Percentiles rank a stretch among this genome's conserved stretches.
Evolutionary conservation across 1,284 basidiomycete species (phyloP).

Genomic region (Pterulicium gracile): DNA sequence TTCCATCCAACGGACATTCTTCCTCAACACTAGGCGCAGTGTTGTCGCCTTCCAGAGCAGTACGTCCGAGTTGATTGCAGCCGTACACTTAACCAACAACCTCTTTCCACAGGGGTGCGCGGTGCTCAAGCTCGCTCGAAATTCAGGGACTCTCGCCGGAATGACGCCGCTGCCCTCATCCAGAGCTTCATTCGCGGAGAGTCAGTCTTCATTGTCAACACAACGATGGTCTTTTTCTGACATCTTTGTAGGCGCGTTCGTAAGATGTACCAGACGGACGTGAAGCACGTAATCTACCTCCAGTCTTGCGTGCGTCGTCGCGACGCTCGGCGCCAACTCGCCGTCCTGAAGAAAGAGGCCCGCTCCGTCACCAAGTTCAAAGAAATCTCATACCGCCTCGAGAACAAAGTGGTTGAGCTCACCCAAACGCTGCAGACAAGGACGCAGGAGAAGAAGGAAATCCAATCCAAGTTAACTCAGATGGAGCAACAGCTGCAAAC

Average conservation of each 20-base stretch:
- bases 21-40: constrained; percentile 51
- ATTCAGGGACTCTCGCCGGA: constrained; percentile 52
- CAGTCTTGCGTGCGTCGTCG: constrained; percentile 92
- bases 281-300: constrained; percentile 71
- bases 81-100: no score
- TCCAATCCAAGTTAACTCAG: constrained; percentile 64
- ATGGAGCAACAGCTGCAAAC: constrained; percentile 80
- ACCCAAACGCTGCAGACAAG: constrained; percentile 93
- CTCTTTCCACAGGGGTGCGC: constrained; percentile 53
- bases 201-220: constrained; percentile 36
- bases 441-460: constrained; percentile 85
- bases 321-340: constrained; percentile 80
- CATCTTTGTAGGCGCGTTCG: constrained; percentile 37
- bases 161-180: constrained; percentile 61
- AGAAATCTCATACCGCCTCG: constrained; percentile 95
- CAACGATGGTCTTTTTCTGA: constrained; percentile 10
- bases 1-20: constrained; percentile 67
- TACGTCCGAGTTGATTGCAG: no score
- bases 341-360: constrained; percentile 79
- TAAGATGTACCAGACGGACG: constrained; percentile 50
- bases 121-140: constrained; percentile 66
- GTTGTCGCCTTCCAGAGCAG: constrained; percentile 78
- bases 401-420: constrained; percentile 99
- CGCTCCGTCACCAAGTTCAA: constrained; percentile 98
- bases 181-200: constrained; percentile 85